Evolutionary conservation across 345 rosid species (phyloP), one percentile per base, ranked within the genome.

Genomic region (Durio zibethinus): DNA sequence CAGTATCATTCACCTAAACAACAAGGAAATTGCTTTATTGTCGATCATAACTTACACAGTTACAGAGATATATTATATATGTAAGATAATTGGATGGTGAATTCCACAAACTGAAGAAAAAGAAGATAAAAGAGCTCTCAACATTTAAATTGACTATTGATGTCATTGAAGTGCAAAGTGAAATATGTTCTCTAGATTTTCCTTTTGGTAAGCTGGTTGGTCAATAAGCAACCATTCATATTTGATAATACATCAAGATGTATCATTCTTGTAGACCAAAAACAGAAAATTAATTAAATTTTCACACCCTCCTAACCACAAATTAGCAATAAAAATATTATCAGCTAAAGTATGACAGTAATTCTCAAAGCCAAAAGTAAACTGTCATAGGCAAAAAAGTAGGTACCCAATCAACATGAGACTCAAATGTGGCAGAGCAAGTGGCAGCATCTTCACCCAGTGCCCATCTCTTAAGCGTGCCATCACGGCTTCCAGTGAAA

Each of bases 401-500:
- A 38, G 16, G 80, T 89, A 97, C 99, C 99, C 99, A 97, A 86
- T 97, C 99, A 72, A 94, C 97, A 86, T 97, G 99, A 21, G 99
- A 97, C 84, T 97, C 99, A 84, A 91, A 97, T 54, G 98, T 97
- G 66, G 99, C 97, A 31, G 97, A 90, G 84, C 97, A 91, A 60
- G 89, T 83, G 42, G 96, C 85, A 16, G 90, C 66, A 82, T 88
- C 90, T 61, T 90, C 96, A 9, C 83, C 88, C 82, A 97, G 81
- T 31, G 84, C 77, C 99, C 99, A 97, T 84, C 98, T 89, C 91
- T 94, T 97, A 82, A 97, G 83, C 8, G 94, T 97, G 63, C 99
- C 98, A 87, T 97, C 99, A 79, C 99, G 99, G 80, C 99, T 97
- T 77, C 99, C 99, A 12, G 98, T 92, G 84, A 89, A 97, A 56